These are phyloP conservation scores for Xylaria cubensis DNA, from an alignment of 495 filamentous ascomycete genomes.

Conservation along the genomic window DNA sequence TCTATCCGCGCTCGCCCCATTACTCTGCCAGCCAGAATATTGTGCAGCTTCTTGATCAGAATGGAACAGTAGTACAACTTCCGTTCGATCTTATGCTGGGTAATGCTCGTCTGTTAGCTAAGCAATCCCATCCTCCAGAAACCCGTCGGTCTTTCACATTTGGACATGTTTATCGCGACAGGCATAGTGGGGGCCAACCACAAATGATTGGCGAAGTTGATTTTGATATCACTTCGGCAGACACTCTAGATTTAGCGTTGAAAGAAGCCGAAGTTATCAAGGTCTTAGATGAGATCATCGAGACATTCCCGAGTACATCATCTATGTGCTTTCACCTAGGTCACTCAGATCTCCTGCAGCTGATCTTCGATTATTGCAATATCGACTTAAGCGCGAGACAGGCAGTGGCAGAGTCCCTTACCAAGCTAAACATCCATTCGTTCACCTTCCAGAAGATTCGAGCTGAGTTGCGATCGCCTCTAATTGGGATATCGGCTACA, in stretches of 20 bases:
- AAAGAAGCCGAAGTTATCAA: constrained; percentile 96
- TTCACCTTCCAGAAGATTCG: constrained; percentile 86
- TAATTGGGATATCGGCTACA: constrained; percentile 84
- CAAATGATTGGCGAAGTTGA: constrained; percentile 86
- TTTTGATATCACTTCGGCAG: constrained; percentile 87
- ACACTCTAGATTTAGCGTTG: constrained; percentile 80
- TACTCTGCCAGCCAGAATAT: constrained; percentile 69
- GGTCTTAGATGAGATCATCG: constrained; percentile 88
- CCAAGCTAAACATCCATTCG: constrained; percentile 83
- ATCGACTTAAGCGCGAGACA: constrained; percentile 72
- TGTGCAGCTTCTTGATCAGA: constrained; percentile 79
- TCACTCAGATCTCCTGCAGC: constrained; percentile 81
- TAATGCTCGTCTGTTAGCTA: constrained; percentile 83
- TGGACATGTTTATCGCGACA: constrained; percentile 85
- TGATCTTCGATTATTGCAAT: constrained; percentile 87
- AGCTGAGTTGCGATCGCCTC: constrained; percentile 78
- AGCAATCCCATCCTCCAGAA: constrained; percentile 62
- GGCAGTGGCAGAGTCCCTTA: constrained; percentile 80
- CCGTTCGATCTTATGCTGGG: constrained; percentile 92
- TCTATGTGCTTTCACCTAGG: constrained; percentile 93
- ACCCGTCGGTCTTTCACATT: constrained; percentile 85
- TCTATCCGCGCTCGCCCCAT: constrained; percentile 82
- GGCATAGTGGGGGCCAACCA: constrained; percentile 75
- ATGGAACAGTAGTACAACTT: constrained; percentile 84
- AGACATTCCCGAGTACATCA: constrained; percentile 76